Percentiles rank a stretch among this genome's conserved stretches.
Conservation (phyloP, 106 monocot species). For the Platanthera zijinensis region DNA sequence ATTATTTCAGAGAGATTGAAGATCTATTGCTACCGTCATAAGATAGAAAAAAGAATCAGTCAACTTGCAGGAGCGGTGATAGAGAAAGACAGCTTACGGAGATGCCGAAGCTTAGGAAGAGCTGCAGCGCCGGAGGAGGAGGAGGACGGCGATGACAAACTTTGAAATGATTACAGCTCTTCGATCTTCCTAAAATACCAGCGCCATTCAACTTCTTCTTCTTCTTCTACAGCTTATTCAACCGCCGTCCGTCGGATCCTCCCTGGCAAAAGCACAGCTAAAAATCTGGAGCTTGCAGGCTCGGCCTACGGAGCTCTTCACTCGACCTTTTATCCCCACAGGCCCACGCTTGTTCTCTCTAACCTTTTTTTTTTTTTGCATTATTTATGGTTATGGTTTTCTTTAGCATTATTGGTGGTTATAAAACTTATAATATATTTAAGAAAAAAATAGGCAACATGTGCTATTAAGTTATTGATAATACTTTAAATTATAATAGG, state of each 20-base stretch:
- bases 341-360: no score
- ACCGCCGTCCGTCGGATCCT: conserved; percentile 1
- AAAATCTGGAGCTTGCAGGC: neutral
- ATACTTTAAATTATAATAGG: no score
- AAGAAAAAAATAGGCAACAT: no score
- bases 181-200: neutral
- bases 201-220: neutral
- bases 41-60: neutral
- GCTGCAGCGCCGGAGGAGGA: neutral
- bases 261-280: no score
- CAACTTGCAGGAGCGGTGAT: neutral
- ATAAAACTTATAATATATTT: no score
- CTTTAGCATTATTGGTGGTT: no score
- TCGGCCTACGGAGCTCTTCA: neutral
- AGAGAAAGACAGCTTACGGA: neutral
- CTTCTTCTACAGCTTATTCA: neutral
- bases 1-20: neutral
- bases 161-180: neutral
- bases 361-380: no score
- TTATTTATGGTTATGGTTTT: no score
- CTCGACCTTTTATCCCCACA: neutral
- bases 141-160: neutral
- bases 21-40: neutral
- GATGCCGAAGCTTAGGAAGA: neutral
- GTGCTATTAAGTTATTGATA: no score